Evolutionary conservation across 2,329 filamentous ascomycete genomes (phyloP).

Genomic region (Cordyceps militaris): DNA sequence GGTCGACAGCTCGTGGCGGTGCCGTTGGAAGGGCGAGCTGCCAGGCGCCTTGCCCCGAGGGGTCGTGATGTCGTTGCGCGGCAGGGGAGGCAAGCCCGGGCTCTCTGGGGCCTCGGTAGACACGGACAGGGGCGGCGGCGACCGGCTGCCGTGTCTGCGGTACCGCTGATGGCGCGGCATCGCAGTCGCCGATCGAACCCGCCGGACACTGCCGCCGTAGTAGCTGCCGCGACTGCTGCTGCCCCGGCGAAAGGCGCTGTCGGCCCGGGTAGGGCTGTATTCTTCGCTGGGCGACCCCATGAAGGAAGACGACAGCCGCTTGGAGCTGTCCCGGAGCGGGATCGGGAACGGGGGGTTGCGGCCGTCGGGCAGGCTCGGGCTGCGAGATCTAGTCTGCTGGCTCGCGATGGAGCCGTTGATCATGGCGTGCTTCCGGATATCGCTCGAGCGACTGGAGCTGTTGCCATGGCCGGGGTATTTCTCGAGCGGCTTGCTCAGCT

Average conservation of each 20-base stretch:
- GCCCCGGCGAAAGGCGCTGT: conserved; percentile 49
- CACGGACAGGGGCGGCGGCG: conserved; percentile 58
- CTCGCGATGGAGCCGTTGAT: conserved; percentile 71
- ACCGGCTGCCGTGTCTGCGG: conserved; percentile 48
- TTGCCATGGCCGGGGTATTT: conserved; percentile 29
- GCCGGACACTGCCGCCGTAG: conserved; percentile 61
- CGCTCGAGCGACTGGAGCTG: conserved; percentile 42
- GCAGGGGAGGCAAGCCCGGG: conserved; percentile 64
- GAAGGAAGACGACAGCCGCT: conserved; percentile 54
- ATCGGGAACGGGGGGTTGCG: conserved; percentile 82
- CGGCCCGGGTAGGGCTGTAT: conserved; percentile 63
- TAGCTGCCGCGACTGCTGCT: conserved; percentile 40
- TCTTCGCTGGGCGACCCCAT: conserved; percentile 64
- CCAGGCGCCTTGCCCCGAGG: conserved; percentile 41
- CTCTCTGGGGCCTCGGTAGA: conserved; percentile 64
- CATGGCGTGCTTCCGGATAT: conserved; percentile 71
- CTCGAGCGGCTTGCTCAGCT: conserved; percentile 30
- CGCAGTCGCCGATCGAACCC: conserved; percentile 75
- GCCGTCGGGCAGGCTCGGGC: conserved; percentile 55
- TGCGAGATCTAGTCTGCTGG: conserved; percentile 57
- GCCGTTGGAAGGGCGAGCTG: conserved; percentile 35
- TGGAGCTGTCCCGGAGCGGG: conserved; percentile 75
- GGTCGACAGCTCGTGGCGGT: conserved; percentile 53
- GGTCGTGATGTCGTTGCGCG: conserved; percentile 63
- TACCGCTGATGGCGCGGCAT: conserved; percentile 51